A percentile compares a stretch with the other conserved stretches of the same genome.
Conservation (phyloP, 2,329 filamentous ascomycete genomes). For the Acephala macrosclerotiorum region DNA sequence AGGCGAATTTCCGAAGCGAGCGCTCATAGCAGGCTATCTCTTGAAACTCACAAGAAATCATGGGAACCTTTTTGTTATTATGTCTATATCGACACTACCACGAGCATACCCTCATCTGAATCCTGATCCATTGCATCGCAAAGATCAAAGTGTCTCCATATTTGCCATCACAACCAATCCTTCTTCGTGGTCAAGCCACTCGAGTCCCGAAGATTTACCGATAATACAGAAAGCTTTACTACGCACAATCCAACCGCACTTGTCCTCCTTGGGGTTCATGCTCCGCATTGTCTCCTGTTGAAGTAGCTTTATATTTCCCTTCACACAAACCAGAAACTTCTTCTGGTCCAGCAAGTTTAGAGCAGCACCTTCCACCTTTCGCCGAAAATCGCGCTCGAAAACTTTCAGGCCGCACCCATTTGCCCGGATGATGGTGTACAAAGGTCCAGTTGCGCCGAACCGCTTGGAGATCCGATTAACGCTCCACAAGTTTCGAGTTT, state of each 20-base stretch:
- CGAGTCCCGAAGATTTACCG: no score
- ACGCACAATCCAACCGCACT: no score
- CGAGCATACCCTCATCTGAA: not conserved
- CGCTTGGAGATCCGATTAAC: not conserved
- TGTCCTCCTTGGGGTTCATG: no score
- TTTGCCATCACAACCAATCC: no score
- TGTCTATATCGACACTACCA: not conserved
- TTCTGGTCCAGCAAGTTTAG: not conserved
- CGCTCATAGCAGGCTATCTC: not conserved
- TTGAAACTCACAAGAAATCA: not conserved
- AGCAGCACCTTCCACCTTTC: not conserved
- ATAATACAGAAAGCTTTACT: no score
- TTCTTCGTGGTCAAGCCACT: no score
- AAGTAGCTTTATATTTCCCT: not conserved
- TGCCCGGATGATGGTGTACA: not conserved
- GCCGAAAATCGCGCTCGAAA: not conserved
- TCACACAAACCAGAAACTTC: not conserved
- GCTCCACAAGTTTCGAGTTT: not conserved
- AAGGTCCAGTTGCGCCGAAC: not conserved
- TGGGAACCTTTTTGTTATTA: not conserved
- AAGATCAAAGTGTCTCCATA: no score
- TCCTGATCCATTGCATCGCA: not conserved
- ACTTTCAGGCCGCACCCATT: not conserved
- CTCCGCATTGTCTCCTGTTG: not conserved
- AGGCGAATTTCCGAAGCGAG: constrained; percentile 1